A percentile compares a stretch with the other conserved stretches of the same genome.
phyloP scores from a whole-genome alignment of 2,329 filamentous ascomycete genomes.

The Paraconiothyrium sp. region DNA sequence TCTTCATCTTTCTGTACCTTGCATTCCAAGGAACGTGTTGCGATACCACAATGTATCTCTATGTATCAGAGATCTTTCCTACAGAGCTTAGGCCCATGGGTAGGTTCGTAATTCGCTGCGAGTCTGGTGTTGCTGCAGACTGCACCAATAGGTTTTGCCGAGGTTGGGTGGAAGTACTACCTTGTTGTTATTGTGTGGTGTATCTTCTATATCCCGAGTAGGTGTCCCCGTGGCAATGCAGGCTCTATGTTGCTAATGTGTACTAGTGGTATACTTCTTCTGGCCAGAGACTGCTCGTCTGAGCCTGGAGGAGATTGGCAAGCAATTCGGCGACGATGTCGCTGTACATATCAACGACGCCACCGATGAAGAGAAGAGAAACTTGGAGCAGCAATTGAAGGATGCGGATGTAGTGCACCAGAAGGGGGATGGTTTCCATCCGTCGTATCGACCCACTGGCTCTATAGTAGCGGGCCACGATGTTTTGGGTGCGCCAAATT shows the following conservation, averaged over 20 bases:
- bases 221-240: conserved; percentile 7
- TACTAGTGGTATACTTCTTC: conserved; percentile 56
- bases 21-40: conserved; percentile 50
- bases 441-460: too few species aligned
- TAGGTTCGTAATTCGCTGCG: conserved; percentile 38
- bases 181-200: conserved; percentile 20
- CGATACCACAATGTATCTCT: conserved; percentile 50
- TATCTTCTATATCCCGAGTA: conserved; percentile 36
- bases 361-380: conserved; percentile 23
- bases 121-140: conserved; percentile 58
- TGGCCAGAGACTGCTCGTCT: conserved; percentile 45
- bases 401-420: too few species aligned
- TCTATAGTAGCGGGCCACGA: too few species aligned
- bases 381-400: conserved; percentile 13
- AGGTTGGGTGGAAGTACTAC: conserved; percentile 57
- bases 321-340: conserved; percentile 60
- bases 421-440: too few species aligned
- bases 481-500: too few species aligned
- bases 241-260: conserved; percentile 5
- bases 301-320: conserved; percentile 58
- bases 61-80: conserved; percentile 40
- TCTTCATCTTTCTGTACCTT: conserved; percentile 58
- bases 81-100: conserved; percentile 60
- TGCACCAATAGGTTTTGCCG: conserved; percentile 35
- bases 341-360: conserved; percentile 26